Evolutionary conservation across 305 asterid genomes (phyloP), one percentile per base, ranked within the genome.

Genomic region (Fraxinus sp.): DNA sequence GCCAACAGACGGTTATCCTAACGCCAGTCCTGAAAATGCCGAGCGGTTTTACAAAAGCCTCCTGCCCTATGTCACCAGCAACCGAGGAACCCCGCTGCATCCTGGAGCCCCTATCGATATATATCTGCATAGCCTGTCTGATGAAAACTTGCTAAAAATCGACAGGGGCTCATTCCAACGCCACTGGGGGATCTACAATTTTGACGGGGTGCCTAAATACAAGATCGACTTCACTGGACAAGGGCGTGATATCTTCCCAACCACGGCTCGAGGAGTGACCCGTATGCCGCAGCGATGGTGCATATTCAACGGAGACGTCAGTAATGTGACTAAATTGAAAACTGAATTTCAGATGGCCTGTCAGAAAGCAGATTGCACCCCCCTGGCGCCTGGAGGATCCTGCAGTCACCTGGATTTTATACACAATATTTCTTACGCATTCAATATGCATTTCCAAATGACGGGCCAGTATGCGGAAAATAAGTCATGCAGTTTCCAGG

Each of bases 241-340:
- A 2, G 90, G 85, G 1, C 52, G 87, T 0, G 77, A 83, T 14
- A 37, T 85, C 3, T 79, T 33, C 9, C 93, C 92, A 3, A 70
- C 86, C 16, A 39, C 72, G 1, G 93, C 88, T 5, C 85, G 83
- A 46, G 95, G 95, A 1, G 74, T 87, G 4, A 78, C 80, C 0
- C 77, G 30, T 6, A 87, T 90, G 95, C 95, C 95, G 0, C 55
- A 32, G 0, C 16, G 95, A 28, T 89, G 95, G 92, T 92, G 95
- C 64, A 68, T 92, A 0, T 88, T 82, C 81, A 88, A 88, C 14
- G 79, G 71, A 3, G 39, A 81, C 36, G 59, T 7, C 0, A 14
- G 13, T 0, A 80, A 88, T 26, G 2, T n/a, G 8, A 68, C 85
- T 0, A 0, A 0, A 13, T 77, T 72, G 7, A 39, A 77, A 14